Base-by-base conservation (phyloP, 371 early-diverging fungal species). In the Actinomortierella wolfii region DNA sequence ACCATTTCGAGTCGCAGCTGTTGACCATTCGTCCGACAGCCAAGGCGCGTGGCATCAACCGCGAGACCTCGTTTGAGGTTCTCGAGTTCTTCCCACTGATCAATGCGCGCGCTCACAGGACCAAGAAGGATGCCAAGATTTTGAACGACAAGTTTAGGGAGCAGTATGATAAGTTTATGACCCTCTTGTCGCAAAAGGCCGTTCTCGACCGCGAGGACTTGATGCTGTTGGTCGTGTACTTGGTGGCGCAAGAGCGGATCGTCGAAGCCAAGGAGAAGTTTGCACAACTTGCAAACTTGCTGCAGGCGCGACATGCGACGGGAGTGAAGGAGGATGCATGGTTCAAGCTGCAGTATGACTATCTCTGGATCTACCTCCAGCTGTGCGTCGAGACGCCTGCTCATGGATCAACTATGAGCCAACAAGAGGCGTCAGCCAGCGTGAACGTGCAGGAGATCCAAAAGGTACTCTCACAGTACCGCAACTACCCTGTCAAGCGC, bases 51-150 rank as follows among this genome's bases (percentile, higher is more conserved):
- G 64, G 24, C 11, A 56, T 26, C 47, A 56, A 9, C 13, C 15
- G 23, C 1, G 17, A 15, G 21, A 39, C 15, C 6, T 56, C 48
- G 7, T 68, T 75, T 54, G 56, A 55, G 3, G 59, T 65, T 26
- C 51, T 82, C 48, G 86, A 86, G 29, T 86, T 83, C 53, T 81
- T 77, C 53, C 84, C 86, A 13, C 29, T 86, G 9, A 64, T 84
- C 48, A 80, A 79, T 51, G 83, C 86, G 3, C 64, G 81, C 66
- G 74, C 51, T 7, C 71, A 78, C 62, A 63, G 64, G 53, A 67
- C 70, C 5, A 69, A 40, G 3, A 51, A 57, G 15, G 54, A 61
- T 8, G 55, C 60, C 1, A 49, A 40, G 17, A 78, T 79, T 25
- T 56, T 79, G 9, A 86, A 87, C 51, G 54, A 63, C 15, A 53